phyloP scores from a whole-genome alignment of 306 rosid genomes.

The Rosa persica region DNA sequence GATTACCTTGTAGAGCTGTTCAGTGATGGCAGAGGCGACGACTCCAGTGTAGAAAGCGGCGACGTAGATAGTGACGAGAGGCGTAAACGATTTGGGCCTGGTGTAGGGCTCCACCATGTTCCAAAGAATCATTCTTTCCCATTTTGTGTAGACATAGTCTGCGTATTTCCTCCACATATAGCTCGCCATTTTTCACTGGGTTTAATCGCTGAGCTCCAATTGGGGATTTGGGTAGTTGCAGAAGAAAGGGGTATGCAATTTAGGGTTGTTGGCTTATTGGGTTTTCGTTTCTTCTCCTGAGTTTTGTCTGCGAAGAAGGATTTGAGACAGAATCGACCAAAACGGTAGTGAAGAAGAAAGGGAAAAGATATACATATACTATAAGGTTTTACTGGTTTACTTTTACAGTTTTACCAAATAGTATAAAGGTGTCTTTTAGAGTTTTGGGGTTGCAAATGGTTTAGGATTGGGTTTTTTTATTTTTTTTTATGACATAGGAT shows the following conservation, averaged over 20 bases:
- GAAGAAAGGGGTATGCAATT: neutral
- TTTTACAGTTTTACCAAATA: no score
- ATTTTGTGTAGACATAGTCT: slow-evolving; percentile 71
- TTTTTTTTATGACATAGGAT: no score
- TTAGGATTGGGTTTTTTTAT: no score
- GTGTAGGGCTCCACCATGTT: slow-evolving; percentile 81
- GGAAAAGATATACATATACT: no score
- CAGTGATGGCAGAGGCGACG: slow-evolving; percentile 79
- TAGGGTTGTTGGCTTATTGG: neutral
- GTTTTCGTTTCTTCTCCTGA: neutral
- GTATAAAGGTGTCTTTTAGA: no score
- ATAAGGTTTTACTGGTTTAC: no score
- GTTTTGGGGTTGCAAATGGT: no score
- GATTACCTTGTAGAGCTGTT: slow-evolving; percentile 88
- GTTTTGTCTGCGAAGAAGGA: no score
- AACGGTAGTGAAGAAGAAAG: no score
- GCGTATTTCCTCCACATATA: slow-evolving; percentile 86
- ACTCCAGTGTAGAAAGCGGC: slow-evolving; percentile 90
- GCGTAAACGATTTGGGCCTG: slow-evolving; percentile 82
- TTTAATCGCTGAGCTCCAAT: slow-evolving; percentile 8
- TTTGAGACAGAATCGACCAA: no score
- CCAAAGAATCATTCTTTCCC: slow-evolving; percentile 90
- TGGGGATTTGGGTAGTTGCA: neutral
- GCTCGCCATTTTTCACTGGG: slow-evolving; percentile 48
- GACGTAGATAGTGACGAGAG: slow-evolving; percentile 62